These are phyloP conservation scores for Lepiota brunneoincarnata DNA, from an alignment of 768 basidiomycete genomes.

Conservation along the genomic window DNA sequence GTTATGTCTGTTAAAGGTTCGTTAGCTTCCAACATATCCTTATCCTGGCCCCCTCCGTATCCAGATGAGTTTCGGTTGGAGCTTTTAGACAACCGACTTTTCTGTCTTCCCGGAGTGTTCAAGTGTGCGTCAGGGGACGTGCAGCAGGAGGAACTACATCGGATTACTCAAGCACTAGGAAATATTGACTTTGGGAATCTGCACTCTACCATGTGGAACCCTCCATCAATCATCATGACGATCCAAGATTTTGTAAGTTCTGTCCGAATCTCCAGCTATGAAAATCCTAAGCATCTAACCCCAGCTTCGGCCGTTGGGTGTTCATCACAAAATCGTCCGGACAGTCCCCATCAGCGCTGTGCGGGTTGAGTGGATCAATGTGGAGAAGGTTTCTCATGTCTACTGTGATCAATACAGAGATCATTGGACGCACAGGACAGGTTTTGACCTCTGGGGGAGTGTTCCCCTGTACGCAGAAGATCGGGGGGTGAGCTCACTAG, in stretches of 20 bases:
- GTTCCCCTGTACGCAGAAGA: background rate
- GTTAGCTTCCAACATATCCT: background rate
- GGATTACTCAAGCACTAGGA: background rate
- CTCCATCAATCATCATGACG: background rate
- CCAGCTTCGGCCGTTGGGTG: background rate
- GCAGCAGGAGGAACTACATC: background rate
- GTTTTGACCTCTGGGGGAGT: background rate
- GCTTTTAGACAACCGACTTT: background rate
- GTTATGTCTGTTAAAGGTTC: background rate
- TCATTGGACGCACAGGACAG: background rate
- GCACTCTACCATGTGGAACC: background rate
- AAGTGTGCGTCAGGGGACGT: background rate
- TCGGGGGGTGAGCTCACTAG: background rate
- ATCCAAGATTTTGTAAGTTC: background rate
- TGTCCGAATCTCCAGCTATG: too few relatives aligned
- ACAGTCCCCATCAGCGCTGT: background rate
- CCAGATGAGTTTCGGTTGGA: background rate
- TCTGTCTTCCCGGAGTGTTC: background rate
- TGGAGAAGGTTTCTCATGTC: background rate
- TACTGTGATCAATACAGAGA: background rate
- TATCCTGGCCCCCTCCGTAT: background rate
- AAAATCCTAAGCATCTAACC: background rate
- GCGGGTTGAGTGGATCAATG: background rate
- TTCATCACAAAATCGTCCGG: background rate
- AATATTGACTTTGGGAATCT: background rate